Conservation (phyloP, 352 stramenopile genomes). For the Pythium brassicae region DNA sequence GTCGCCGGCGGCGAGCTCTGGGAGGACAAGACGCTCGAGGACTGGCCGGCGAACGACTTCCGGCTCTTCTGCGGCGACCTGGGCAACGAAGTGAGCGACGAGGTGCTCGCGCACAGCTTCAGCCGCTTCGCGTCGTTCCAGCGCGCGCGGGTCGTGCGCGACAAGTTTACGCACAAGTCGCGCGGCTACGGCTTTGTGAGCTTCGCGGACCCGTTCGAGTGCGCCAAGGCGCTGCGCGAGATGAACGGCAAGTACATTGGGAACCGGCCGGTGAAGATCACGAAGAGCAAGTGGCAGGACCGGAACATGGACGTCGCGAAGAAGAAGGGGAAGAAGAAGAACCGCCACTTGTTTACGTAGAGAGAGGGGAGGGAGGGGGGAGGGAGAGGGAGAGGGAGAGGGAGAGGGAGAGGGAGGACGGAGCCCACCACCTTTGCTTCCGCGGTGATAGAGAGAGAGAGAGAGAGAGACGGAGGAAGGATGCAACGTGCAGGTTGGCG, state of each 20-base stretch:
- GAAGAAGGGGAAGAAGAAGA: conserved; percentile 88
- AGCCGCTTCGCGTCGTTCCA: conserved; percentile 71
- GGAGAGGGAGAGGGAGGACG: background rate
- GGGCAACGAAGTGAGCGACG: conserved; percentile 90
- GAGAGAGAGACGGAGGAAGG: background rate
- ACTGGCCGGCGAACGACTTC: conserved; percentile 97
- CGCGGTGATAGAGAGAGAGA: background rate
- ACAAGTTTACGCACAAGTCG: conserved; percentile 87
- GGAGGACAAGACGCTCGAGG: conserved; percentile 88
- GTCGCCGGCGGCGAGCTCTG: conserved; percentile 87
- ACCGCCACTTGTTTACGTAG: conserved; percentile 64
- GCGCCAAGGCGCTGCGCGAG: conserved; percentile 91
- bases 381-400: background rate
- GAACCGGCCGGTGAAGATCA: conserved; percentile 92
- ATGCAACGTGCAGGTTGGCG: background rate
- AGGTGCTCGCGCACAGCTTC: conserved; percentile 80
- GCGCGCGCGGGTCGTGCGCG: conserved; percentile 69
- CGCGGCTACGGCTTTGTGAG: conserved; percentile 95
- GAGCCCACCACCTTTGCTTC: no score
- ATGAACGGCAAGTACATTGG: conserved; percentile 97
- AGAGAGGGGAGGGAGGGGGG: no score
- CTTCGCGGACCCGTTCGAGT: conserved; percentile 93
- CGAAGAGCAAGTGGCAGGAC: conserved; percentile 94
- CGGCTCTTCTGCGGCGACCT: conserved; percentile 95
- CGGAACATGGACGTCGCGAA: conserved; percentile 88